Base-by-base conservation (phyloP, 768 basidiomycete species). In the Leccinum imitatum region DNA sequence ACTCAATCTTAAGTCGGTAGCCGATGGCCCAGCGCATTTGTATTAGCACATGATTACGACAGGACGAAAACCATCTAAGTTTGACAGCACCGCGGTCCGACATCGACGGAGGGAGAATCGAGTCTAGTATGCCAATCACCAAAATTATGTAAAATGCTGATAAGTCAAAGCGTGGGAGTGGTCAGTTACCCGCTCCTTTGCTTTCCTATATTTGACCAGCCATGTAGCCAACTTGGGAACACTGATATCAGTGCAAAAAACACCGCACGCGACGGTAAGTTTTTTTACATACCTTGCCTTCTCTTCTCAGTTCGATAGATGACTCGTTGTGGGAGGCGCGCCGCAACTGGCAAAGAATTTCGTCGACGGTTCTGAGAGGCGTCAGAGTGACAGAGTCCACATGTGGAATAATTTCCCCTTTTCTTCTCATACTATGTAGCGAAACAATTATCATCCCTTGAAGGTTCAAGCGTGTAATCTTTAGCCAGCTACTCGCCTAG, bases 341-440 rank as follows among this genome's bases (percentile, higher is more conserved):
- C 25, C 57, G 30, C 30, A 56, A 13, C 25, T 27, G 19, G 47
- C 27, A 50, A 39, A 31, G 37, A 57, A 51, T 35, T 14, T 21
- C 5, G 33, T 44, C 25, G 50, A 51, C 17, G 48, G 21, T 17
- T n/a, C 9, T 4, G 54, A 52, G 54, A 37, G 33, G 33, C 54
- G n/a, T 63, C 66, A 59, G 56, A 61, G 37, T 17, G 17, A 61
- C 66, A 59, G 56, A 61, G 44, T 17, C 25, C 57, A 33, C 41
- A 46, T 35, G 21, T 35, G 52, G 57, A 37, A 39, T 31, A 55
- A 46, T 14, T n/a, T 25, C 44, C 10, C 44, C n/a, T 9, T 46
- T 19, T 35, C 33, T 35, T 35, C 33, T 35, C 33, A 14, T 35
- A 13, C 33, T 2, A 14, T 13, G 33, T 14, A 35, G 33, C 13